Conservation (phyloP, 805 yeast genomes). For the Blastobotrys chiropterorum region DNA sequence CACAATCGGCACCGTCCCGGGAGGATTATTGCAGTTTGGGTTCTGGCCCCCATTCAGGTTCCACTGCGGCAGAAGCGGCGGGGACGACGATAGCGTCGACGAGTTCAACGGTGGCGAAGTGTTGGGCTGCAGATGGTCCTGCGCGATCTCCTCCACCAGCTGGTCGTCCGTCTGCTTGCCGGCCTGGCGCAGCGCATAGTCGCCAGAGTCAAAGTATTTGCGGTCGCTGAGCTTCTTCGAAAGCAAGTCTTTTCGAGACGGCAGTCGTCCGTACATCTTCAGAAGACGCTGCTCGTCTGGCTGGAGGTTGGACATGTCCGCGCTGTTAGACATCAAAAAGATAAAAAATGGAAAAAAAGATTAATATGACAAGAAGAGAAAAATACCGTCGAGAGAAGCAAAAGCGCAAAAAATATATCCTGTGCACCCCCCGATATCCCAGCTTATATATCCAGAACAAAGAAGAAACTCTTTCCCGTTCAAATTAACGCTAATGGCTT, state of each 20-base stretch:
- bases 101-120: constrained; percentile 11
- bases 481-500: no score
- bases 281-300: constrained; percentile 68
- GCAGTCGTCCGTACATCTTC: constrained; percentile 78
- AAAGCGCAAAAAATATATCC: no score
- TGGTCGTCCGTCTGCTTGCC: constrained; percentile 26
- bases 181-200: constrained; percentile 67
- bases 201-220: constrained; percentile 91
- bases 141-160: constrained; percentile 6
- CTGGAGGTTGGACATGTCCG: neutral
- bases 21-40: neutral
- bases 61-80: neutral
- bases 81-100: neutral
- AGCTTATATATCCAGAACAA: no score
- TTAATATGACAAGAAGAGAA: no score
- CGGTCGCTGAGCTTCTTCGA: constrained; percentile 71
- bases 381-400: no score
- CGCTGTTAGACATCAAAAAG: neutral
- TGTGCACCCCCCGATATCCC: no score
- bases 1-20: constrained; percentile 6
- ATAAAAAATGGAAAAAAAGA: no score
- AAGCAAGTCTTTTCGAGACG: constrained; percentile 70
- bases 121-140: constrained; percentile 1
- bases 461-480: no score
- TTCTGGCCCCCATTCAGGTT: neutral